These are phyloP conservation scores for Nakazawaea wyomingensis DNA, from an alignment of 805 yeast genomes.

Conservation along the genomic window DNA sequence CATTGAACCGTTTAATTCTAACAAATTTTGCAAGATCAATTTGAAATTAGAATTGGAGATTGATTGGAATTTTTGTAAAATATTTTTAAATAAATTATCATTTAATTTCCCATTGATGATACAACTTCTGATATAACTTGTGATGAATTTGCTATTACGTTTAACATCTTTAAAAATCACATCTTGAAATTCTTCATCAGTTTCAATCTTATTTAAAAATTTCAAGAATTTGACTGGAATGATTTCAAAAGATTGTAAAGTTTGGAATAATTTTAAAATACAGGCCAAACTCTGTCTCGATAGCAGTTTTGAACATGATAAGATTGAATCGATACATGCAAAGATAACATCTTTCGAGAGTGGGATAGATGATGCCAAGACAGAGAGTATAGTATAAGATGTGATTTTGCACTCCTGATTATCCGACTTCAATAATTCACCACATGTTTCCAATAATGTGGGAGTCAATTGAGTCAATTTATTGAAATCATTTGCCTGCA, in stretches of 20 bases:
- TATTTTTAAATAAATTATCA: slow-evolving; percentile 7
- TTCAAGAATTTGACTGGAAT: slow-evolving; percentile 20
- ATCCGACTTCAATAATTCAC: slow-evolving; percentile 43
- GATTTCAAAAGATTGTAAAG: slow-evolving; percentile 30
- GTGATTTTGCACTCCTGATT: slow-evolving; percentile 68
- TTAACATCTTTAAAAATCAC: slow-evolving; percentile 6
- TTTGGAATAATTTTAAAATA: slow-evolving; percentile 43
- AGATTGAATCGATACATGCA: slow-evolving; percentile 59
- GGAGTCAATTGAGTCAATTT: slow-evolving; percentile 50
- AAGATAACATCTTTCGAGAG: slow-evolving; percentile 49
- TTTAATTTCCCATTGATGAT: slow-evolving; percentile 17
- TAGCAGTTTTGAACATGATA: slow-evolving; percentile 21
- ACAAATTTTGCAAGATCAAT: slow-evolving; percentile 18
- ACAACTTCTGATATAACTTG: slow-evolving; percentile 23
- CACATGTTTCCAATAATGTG: slow-evolving; percentile 50
- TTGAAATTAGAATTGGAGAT: slow-evolving; percentile 17
- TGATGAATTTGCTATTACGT: slow-evolving; percentile 20
- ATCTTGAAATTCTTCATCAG: slow-evolving; percentile 10
- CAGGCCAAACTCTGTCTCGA: slow-evolving; percentile 40
- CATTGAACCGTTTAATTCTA: slow-evolving; percentile 14
- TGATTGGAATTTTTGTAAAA: slow-evolving; percentile 14
- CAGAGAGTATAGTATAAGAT: slow-evolving; percentile 77
- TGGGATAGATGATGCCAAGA: slow-evolving; percentile 68
- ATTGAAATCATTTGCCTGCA: slow-evolving; percentile 35
- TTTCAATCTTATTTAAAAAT: background rate